Conservation (phyloP, 306 rosid species). For the Rubus idaeus region DNA sequence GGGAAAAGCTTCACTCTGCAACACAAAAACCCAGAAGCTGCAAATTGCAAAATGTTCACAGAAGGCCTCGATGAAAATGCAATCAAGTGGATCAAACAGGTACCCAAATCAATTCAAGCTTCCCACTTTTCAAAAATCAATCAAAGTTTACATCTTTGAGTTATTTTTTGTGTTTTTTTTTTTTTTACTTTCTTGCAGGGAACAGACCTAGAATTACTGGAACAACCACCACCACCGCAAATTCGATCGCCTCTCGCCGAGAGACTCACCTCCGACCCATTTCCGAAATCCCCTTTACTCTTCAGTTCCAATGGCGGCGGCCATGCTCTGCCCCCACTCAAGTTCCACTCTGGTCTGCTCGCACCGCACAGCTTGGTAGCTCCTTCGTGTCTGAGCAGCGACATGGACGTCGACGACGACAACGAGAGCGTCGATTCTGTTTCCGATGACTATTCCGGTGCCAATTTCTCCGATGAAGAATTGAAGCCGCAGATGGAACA, state of each 20-base stretch:
- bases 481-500: conserved; percentile 39
- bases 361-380: conserved; percentile 46
- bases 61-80: conserved; percentile 93
- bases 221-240: conserved; percentile 18
- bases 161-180: neutral
- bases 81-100: conserved; percentile 87
- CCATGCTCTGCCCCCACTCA: conserved; percentile 69
- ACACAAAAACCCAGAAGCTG: no score
- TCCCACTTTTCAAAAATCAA: neutral
- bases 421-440: conserved; percentile 53
- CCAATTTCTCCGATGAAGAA: conserved; percentile 56
- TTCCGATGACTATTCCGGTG: conserved; percentile 34
- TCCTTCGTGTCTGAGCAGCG: conserved; percentile 19
- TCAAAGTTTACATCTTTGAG: neutral
- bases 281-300: conserved; percentile 58
- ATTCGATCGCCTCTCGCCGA: conserved; percentile 65
- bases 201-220: conserved; percentile 31
- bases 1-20: no score
- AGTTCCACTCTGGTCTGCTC: conserved; percentile 59
- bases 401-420: conserved; percentile 34
- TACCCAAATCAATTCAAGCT: conserved; percentile 8
- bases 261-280: conserved; percentile 29
- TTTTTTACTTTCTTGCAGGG: conserved; percentile 38
- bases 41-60: conserved; percentile 56
- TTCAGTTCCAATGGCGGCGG: conserved; percentile 34